Conservation (phyloP, 1,284 basidiomycete species). For the Athelia psychrophila region DNA sequence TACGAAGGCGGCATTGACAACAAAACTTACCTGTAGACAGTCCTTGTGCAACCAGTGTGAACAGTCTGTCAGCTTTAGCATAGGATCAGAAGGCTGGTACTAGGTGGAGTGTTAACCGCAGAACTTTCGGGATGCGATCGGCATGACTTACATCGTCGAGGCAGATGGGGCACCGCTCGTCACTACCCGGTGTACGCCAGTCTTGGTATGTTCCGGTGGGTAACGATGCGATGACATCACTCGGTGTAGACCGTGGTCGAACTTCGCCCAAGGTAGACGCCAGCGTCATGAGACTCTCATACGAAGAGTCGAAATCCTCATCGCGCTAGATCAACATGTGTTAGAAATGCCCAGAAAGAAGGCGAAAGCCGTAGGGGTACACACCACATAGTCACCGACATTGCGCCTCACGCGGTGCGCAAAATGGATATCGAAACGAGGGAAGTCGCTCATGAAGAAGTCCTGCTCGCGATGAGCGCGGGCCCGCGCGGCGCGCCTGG, state of each 20-base stretch:
- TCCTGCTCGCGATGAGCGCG: background rate
- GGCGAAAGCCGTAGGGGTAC: constrained; percentile 14
- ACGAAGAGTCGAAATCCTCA: constrained; percentile 69
- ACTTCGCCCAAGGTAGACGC: constrained; percentile 60
- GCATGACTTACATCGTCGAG: constrained; percentile 64
- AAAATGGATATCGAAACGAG: constrained; percentile 5
- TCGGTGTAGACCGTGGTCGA: constrained; percentile 57
- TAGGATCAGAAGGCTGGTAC: constrained; percentile 56
- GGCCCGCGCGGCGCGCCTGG: background rate
- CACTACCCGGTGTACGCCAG: constrained; percentile 60
- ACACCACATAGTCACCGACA: constrained; percentile 62
- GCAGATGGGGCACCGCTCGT: constrained; percentile 74
- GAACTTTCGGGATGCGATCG: background rate
- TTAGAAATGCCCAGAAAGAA: background rate
- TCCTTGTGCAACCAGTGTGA: constrained; percentile 73
- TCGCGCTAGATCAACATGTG: constrained; percentile 47
- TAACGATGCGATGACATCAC: constrained; percentile 52
- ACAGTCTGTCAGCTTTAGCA: constrained; percentile 65
- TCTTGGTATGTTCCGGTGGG: constrained; percentile 62
- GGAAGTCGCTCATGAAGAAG: constrained; percentile 4
- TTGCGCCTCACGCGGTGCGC: background rate
- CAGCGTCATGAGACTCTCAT: constrained; percentile 62
- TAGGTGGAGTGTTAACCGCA: constrained; percentile 21
- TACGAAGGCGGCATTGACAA: background rate
- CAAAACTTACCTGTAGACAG: constrained; percentile 60